A percentile compares a stretch with the other conserved stretches of the same genome.
phyloP scores from a whole-genome alignment of 108 stramenopile genomes.

The Hondaea fermentalgiana region DNA sequence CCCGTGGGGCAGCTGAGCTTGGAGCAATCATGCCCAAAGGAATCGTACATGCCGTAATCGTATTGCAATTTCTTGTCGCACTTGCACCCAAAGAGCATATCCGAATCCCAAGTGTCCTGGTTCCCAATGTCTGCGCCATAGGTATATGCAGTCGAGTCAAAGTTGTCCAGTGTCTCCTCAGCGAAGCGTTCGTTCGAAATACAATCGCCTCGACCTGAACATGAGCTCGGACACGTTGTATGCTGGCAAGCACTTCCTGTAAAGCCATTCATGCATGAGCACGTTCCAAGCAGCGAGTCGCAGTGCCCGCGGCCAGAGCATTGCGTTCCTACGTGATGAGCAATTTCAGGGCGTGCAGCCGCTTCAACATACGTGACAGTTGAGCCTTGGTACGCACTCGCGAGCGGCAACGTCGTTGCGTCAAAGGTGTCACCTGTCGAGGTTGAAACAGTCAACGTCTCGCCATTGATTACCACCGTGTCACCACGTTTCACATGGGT shows the following conservation, averaged over 20 bases:
- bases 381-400: neutral
- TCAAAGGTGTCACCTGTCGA: neutral
- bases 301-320: constrained; percentile 54
- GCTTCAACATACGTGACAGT: neutral
- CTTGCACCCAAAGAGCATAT: constrained; percentile 38
- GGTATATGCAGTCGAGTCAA: constrained; percentile 48
- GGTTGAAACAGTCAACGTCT: neutral
- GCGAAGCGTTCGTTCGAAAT: constrained; percentile 57
- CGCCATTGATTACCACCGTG: neutral
- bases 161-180: constrained; percentile 40
- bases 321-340: constrained; percentile 46
- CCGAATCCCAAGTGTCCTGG: constrained; percentile 40
- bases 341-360: neutral
- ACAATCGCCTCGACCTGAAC: constrained; percentile 64
- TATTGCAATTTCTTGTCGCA: constrained; percentile 35
- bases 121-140: constrained; percentile 44
- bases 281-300: constrained; percentile 47
- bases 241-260: constrained; percentile 50
- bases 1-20: constrained; percentile 33
- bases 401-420: neutral
- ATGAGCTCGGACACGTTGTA: constrained; percentile 41
- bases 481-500: neutral
- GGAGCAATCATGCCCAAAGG: constrained; percentile 43
- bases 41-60: neutral
- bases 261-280: constrained; percentile 37